These are phyloP conservation scores for Alternaria solani DNA, from an alignment of 2,329 filamentous ascomycete genomes.

Conservation along the genomic window DNA sequence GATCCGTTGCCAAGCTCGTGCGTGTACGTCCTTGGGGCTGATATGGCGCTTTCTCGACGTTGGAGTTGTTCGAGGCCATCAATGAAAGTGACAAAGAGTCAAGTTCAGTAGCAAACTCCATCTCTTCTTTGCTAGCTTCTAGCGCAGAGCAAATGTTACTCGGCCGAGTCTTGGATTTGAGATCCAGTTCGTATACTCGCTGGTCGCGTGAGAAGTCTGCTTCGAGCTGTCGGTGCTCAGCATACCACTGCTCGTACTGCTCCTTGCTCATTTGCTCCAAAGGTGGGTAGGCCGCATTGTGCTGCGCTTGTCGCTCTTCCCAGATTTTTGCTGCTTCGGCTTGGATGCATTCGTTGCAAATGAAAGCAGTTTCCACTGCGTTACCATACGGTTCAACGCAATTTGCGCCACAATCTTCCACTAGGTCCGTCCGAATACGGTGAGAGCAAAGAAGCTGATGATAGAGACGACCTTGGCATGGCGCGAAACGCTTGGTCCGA, in stretches of 20 bases:
- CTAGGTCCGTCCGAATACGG: constrained; percentile 46
- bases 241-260: constrained; percentile 45
- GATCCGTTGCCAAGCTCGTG: constrained; percentile 39
- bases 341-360: constrained; percentile 47
- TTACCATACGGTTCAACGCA: constrained; percentile 42
- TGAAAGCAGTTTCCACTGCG: constrained; percentile 30
- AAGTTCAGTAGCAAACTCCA: constrained; percentile 41
- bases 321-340: constrained; percentile 38
- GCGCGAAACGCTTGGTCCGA: constrained; percentile 41
- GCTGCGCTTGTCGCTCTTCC: constrained; percentile 37
- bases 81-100: constrained; percentile 44
- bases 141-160: constrained; percentile 42
- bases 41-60: constrained; percentile 5
- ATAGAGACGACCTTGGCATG: constrained; percentile 47
- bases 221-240: constrained; percentile 40
- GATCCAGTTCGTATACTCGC: constrained; percentile 35
- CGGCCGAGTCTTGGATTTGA: constrained; percentile 35
- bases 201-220: constrained; percentile 37
- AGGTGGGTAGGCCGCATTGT: constrained; percentile 38
- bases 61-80: constrained; percentile 32
- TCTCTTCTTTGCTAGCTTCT: constrained; percentile 43
- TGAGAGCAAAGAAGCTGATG: constrained; percentile 49
- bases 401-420: constrained; percentile 47
- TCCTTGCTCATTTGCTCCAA: constrained; percentile 41
- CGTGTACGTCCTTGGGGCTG: constrained; percentile 28